A percentile compares a stretch with the other conserved stretches of the same genome.
phyloP scores from a whole-genome alignment of 2,329 filamentous ascomycete species.

The Aspergillus sp. region DNA sequence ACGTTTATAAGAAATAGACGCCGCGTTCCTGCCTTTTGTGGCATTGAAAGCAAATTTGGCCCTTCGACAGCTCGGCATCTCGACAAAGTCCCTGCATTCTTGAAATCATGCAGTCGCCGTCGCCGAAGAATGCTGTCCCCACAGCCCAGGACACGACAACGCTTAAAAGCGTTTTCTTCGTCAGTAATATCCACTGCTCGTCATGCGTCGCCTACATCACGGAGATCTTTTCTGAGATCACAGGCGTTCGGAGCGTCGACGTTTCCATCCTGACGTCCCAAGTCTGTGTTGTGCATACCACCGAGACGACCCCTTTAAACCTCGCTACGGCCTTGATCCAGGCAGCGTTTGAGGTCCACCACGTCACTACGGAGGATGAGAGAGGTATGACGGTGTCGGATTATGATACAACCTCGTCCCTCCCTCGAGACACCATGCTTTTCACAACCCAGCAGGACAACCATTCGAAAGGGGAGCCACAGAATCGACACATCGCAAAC shows the following conservation, averaged over 20 bases:
- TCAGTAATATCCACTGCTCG: conserved; percentile 50
- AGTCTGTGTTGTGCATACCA: conserved; percentile 42
- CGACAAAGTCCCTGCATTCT: not conserved
- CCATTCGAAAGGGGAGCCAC: conserved; percentile 18
- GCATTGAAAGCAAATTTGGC: not conserved
- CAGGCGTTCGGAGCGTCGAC: conserved; percentile 37
- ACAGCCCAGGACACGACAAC: conserved; percentile 12
- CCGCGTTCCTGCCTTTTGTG: too few relatives aligned
- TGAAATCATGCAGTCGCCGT: conserved; percentile 18
- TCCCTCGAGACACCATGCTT: conserved; percentile 27
- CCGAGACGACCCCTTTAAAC: conserved; percentile 28
- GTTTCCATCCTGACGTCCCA: conserved; percentile 46
- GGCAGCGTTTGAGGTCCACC: conserved; percentile 48
- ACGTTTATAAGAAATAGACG: not conserved
- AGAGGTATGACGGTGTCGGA: conserved; percentile 32
- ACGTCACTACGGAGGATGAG: conserved; percentile 42
- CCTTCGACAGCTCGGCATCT: not conserved
- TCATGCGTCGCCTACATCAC: conserved; percentile 49
- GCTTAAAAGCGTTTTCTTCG: conserved; percentile 39
- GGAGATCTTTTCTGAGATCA: conserved; percentile 41
- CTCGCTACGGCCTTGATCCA: conserved; percentile 42
- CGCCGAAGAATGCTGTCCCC: conserved; percentile 1
- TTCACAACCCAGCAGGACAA: conserved; percentile 21
- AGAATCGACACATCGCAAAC: conserved; percentile 46
- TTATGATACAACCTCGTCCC: conserved; percentile 34